Evolutionary conservation across 2,329 filamentous ascomycete species (phyloP).

Genomic region (Rutstroemia sydowiana): DNA sequence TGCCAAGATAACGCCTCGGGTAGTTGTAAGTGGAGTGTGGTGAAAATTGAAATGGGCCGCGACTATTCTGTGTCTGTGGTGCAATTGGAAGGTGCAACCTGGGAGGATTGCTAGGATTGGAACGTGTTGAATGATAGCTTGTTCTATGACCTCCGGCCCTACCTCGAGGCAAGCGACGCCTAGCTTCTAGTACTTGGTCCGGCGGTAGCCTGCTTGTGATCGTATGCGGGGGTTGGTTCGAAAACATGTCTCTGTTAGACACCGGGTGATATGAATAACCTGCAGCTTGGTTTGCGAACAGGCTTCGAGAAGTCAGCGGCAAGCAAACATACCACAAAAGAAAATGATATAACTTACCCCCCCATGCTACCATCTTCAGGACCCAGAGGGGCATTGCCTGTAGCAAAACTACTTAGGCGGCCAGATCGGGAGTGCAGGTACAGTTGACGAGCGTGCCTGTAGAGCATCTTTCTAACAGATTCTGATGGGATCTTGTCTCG

Average conservation of each 20-base stretch:
- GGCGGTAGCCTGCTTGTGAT: conserved; percentile 9
- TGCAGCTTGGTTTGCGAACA: not conserved
- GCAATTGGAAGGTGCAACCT: conserved; percentile 12
- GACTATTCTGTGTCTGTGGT: conserved; percentile 7
- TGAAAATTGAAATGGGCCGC: conserved; percentile 1
- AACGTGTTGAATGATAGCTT: conserved; percentile 14
- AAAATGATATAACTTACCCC: not conserved
- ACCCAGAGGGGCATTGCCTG: not conserved
- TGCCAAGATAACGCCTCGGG: not conserved
- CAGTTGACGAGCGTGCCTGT: conserved; percentile 8
- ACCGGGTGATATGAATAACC: not conserved
- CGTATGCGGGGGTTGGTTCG: not conserved
- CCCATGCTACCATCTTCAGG: not conserved
- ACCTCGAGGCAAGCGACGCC: conserved; percentile 21
- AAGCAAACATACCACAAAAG: no score
- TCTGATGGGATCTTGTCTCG: conserved; percentile 53
- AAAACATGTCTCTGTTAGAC: not conserved
- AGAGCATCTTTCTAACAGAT: conserved; percentile 2
- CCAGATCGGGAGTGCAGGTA: not conserved
- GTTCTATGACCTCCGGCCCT: conserved; percentile 17
- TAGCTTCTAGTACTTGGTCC: conserved; percentile 18
- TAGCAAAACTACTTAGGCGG: not conserved
- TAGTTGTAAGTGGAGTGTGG: not conserved
- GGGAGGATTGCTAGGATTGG: conserved; percentile 20
- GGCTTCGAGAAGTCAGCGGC: no score